Evolutionary conservation across 345 rosid genomes (phyloP).

Genomic region (Crucihimalaya himalaica): DNA sequence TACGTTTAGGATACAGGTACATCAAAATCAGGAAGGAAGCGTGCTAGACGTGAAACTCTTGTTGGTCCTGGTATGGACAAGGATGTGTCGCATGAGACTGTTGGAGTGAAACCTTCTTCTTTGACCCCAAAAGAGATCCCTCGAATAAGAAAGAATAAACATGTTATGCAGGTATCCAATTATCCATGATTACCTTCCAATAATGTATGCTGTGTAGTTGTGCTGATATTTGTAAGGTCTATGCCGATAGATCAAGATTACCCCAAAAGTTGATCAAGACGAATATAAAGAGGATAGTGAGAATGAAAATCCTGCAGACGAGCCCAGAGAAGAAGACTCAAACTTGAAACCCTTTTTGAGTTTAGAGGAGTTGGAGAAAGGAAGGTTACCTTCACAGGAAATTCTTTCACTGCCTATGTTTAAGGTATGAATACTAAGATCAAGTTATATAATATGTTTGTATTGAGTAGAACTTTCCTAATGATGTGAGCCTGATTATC

Average conservation of each 20-base stretch:
- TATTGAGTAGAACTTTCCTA: conserved; percentile 15
- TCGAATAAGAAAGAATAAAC: conserved; percentile 73
- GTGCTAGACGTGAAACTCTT: conserved; percentile 60
- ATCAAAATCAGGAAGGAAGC: conserved; percentile 58
- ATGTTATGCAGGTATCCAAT: conserved; percentile 68
- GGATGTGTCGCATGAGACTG: conserved; percentile 74
- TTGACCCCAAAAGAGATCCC: conserved; percentile 91
- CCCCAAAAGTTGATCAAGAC: conserved; percentile 55
- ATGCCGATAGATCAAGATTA: conserved; percentile 67
- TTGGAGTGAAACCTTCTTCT: conserved; percentile 79
- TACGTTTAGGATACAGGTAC: conserved; percentile 48
- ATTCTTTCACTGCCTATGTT: conserved; percentile 87
- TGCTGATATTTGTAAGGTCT: conserved; percentile 17
- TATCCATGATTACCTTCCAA: conserved; percentile 5
- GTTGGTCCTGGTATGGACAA: conserved; percentile 84
- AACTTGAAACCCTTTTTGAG: conserved; percentile 51
- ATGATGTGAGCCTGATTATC: conserved; percentile 17
- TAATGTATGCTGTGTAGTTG: neutral
- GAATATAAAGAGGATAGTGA: conserved; percentile 53
- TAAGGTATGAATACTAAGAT: conserved; percentile 55
- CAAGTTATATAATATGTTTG: conserved; percentile 7
- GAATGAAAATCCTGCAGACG: conserved; percentile 45
- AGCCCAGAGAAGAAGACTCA: conserved; percentile 44
- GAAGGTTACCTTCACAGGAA: conserved; percentile 84
- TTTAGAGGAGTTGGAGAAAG: conserved; percentile 65